Evolutionary conservation across 2,329 filamentous ascomycete genomes (phyloP), one percentile per base, ranked within the genome.

Genomic region (Huntiella moniliformis): DNA sequence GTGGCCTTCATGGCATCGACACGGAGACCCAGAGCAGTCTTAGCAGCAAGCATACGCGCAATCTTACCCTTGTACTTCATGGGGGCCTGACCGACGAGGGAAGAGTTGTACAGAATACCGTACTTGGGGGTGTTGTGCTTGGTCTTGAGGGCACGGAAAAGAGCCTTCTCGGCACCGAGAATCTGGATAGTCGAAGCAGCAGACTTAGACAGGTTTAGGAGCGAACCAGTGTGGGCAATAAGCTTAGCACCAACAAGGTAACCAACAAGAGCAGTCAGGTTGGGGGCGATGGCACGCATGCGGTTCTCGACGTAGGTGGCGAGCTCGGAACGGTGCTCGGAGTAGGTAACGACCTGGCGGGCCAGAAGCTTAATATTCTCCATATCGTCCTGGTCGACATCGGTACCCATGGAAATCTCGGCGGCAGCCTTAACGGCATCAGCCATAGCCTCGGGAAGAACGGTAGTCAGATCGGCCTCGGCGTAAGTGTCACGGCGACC

Each of bases 61-160:
- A 98, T 94, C 72, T 98, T 98, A 56, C 91, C 91, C 79, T 98
- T 98, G 71, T 96, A 96, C 70, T 85, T 88, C 57, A 91, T 91
- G 15, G 84, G 93, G 28, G 91, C 91, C 67, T 98, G 91, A 38
- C 91, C 92, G 53, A 98, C 92, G 39, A 98, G 74, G 22, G 84
- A 91, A 42, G 83, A 82, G 64, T 93, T 82, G 67, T 91, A 92
- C 61, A 92, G 84, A 53, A 93, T 73, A 73, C 91, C 91, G 58
- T 96, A 98, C 66, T 96, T 98, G 59, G 91, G 91, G 35, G 91
- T 98, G 59, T 95, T 86, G 64, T 96, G 88, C 73, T 98, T 96
- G 42, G 91, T 98, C 76, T 98, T 98, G 52, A 98, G 72, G 15
- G 91, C 91, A 58, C 91, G 79, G 79, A 98, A 98, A 38, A 98